phyloP scores from a whole-genome alignment of 352 stramenopile species.

The Pythium phragmiticola region DNA sequence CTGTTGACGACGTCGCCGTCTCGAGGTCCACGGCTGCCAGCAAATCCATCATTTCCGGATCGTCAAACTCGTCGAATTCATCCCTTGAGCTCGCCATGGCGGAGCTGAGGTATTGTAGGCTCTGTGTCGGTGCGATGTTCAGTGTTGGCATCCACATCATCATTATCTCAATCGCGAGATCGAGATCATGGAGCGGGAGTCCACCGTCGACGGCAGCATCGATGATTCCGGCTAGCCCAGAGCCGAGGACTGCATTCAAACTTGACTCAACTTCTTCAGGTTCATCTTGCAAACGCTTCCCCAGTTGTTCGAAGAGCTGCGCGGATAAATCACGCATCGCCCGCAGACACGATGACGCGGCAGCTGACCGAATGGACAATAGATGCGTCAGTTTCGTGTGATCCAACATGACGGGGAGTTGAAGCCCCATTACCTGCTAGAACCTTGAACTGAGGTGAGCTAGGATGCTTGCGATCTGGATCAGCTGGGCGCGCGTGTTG shows the following conservation, averaged over 20 bases:
- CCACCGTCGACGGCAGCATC: slow-evolving; percentile 23
- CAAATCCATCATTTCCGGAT: slow-evolving; percentile 39
- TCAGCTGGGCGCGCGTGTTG: slow-evolving; percentile 17
- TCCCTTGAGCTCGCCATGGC: not conserved
- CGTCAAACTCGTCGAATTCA: slow-evolving; percentile 53
- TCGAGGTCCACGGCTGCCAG: slow-evolving; percentile 50
- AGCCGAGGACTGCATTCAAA: not conserved
- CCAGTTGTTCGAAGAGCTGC: slow-evolving; percentile 10
- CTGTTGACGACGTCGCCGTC: not conserved
- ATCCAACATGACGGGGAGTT: not conserved
- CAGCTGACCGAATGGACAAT: slow-evolving; percentile 25
- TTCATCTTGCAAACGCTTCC: not conserved
- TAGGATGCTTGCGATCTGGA: not conserved
- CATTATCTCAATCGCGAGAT: slow-evolving; percentile 42
- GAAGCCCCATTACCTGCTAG: not conserved
- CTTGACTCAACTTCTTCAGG: slow-evolving; percentile 3
- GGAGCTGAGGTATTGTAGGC: slow-evolving; percentile 2
- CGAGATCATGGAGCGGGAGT: slow-evolving; percentile 5
- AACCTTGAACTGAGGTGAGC: not conserved
- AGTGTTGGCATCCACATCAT: slow-evolving; percentile 16
- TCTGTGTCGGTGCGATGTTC: not conserved
- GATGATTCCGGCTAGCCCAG: slow-evolving; percentile 46
- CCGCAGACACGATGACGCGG: slow-evolving; percentile 45
- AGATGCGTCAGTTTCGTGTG: not conserved
- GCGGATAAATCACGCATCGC: slow-evolving; percentile 17